A percentile compares a stretch with the other conserved stretches of the same genome.
These are phyloP conservation scores for Penicillium hordei DNA, from an alignment of 2,329 filamentous ascomycete genomes.

Conservation along the genomic window DNA sequence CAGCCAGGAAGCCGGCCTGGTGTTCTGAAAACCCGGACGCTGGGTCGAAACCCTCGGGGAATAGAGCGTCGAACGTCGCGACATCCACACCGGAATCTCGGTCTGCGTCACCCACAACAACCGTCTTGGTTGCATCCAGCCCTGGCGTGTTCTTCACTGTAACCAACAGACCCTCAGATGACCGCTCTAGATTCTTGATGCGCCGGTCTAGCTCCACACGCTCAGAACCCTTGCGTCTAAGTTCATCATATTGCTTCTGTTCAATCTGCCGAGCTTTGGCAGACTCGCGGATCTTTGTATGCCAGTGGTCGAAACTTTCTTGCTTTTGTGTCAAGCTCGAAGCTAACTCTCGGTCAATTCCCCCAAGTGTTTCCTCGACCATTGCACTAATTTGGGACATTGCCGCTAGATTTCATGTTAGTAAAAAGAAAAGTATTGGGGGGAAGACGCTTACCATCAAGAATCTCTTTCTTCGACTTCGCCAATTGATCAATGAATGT, in stretches of 20 bases:
- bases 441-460: constrained; percentile 39
- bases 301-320: constrained; percentile 75
- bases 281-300: constrained; percentile 75
- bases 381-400: constrained; percentile 53
- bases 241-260: constrained; percentile 67
- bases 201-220: constrained; percentile 66
- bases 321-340: constrained; percentile 81
- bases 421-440: constrained; percentile 24
- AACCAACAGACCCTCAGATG: constrained; percentile 68
- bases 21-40: constrained; percentile 41
- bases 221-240: constrained; percentile 65
- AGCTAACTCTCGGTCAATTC: constrained; percentile 76
- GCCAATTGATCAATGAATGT: constrained; percentile 46
- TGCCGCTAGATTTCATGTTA: constrained; percentile 39
- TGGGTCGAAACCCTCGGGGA: constrained; percentile 44
- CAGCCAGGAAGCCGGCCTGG: constrained; percentile 45
- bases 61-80: constrained; percentile 36
- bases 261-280: constrained; percentile 77
- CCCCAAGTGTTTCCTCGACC: constrained; percentile 77
- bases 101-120: constrained; percentile 51
- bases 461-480: constrained; percentile 48
- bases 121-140: constrained; percentile 48
- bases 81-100: constrained; percentile 40
- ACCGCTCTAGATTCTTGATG: constrained; percentile 73
- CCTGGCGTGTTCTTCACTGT: constrained; percentile 51